Conservation (phyloP, 2,329 filamentous ascomycete genomes). For the Aureobasidium uvarum region DNA sequence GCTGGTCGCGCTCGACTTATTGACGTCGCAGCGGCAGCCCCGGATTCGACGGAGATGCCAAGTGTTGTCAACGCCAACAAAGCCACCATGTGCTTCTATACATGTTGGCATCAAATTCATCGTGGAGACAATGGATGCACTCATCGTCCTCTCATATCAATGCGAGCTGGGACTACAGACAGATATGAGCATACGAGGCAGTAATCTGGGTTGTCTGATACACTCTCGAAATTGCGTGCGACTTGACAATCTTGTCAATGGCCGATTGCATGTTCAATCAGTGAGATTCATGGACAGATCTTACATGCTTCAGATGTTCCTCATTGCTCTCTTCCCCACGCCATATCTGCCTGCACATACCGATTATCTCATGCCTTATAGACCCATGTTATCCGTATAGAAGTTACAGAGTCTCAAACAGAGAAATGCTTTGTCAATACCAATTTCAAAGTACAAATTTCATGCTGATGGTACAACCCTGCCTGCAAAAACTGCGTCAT, state of each 20-base stretch:
- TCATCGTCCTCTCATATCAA: neutral
- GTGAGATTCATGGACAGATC: no score
- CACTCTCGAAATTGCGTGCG: no score
- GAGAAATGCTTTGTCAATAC: neutral
- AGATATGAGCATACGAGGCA: no score
- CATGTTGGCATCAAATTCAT: neutral
- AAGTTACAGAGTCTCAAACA: neutral
- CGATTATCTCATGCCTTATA: no score
- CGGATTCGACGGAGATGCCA: constrained; percentile 21
- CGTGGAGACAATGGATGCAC: neutral
- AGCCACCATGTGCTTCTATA: neutral
- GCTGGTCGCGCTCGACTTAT: constrained; percentile 10
- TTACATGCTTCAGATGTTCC: no score
- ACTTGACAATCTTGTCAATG: no score
- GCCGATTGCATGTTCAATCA: no score
- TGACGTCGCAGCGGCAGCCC: constrained; percentile 19
- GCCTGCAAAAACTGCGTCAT: neutral
- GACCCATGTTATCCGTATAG: no score
- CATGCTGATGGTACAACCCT: neutral
- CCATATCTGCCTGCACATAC: no score
- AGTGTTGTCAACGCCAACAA: constrained; percentile 10
- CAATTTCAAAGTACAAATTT: neutral
- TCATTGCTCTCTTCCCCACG: no score
- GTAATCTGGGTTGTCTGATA: no score
- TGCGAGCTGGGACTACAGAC: no score